Conservation (phyloP, 2,329 filamentous ascomycete species). For the Aspergillus fijiensis region DNA sequence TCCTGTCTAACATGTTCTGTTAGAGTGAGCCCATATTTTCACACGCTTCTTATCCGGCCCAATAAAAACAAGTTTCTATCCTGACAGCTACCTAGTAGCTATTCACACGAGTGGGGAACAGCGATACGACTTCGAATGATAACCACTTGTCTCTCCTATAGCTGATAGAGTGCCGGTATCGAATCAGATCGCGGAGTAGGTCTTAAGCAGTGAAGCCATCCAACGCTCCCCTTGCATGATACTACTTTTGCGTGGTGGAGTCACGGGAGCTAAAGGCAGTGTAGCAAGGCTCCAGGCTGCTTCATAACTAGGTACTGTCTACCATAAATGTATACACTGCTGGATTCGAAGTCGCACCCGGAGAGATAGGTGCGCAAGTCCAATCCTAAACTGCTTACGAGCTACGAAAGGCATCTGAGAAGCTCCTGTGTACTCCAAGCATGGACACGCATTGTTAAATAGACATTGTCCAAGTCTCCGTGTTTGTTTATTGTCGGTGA, state of each 20-base stretch:
- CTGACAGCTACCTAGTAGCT: not conserved
- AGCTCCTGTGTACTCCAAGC: too few species aligned
- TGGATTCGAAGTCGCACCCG: too few species aligned
- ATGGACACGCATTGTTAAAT: too few species aligned
- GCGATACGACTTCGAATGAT: not conserved
- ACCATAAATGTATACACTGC: not conserved
- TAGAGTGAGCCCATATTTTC: not conserved
- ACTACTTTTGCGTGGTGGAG: not conserved
- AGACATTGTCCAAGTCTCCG: not conserved
- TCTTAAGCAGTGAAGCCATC: not conserved
- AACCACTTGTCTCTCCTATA: not conserved
- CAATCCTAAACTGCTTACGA: too few species aligned
- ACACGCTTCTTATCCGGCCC: not conserved
- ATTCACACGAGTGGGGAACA: not conserved
- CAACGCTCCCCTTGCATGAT: not conserved
- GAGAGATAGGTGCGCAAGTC: too few species aligned
- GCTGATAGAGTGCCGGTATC: not conserved
- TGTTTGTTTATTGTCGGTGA: not conserved
- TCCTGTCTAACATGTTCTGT: not conserved
- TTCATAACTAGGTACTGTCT: not conserved
- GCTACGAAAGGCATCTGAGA: too few species aligned
- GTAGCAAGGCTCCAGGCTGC: not conserved
- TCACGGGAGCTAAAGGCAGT: not conserved
- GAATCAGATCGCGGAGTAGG: not conserved
- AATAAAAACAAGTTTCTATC: not conserved